Percentiles rank a stretch among this genome's conserved stretches.
Evolutionary conservation across 2,329 filamentous ascomycete species (phyloP).

Genomic region (Pseudogymnoascus sp.): DNA sequence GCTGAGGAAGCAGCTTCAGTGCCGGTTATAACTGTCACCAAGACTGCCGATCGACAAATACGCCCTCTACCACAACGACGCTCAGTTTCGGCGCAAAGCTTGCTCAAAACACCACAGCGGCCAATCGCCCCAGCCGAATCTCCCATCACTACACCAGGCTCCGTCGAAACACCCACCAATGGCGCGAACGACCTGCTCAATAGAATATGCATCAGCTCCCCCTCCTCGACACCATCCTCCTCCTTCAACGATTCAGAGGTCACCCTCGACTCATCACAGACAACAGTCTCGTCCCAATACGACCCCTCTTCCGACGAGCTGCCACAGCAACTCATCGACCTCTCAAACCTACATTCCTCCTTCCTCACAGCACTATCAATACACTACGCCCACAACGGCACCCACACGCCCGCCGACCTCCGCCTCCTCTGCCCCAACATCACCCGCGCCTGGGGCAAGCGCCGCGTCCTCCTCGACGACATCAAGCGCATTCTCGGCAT

Average conservation of each 20-base stretch:
- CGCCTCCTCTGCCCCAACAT: slow-evolving; percentile 52
- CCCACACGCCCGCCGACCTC: slow-evolving; percentile 54
- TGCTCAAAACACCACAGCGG: slow-evolving; percentile 24
- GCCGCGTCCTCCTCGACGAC: slow-evolving; percentile 56
- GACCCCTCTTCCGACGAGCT: slow-evolving; percentile 30
- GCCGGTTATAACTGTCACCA: slow-evolving; percentile 3
- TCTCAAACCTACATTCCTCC: slow-evolving; percentile 55
- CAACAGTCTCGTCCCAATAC: slow-evolving; percentile 12
- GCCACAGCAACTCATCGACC: slow-evolving; percentile 46
- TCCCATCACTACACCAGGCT: slow-evolving; percentile 11
- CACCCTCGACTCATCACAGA: slow-evolving; percentile 5
- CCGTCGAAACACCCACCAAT: slow-evolving; percentile 26
- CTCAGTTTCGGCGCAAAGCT: slow-evolving; percentile 10
- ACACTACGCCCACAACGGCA: slow-evolving; percentile 62
- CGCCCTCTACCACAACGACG: slow-evolving; percentile 14
- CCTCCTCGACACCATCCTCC: slow-evolving; percentile 17
- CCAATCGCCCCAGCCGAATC: slow-evolving; percentile 13
- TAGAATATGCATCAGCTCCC: slow-evolving; percentile 22
- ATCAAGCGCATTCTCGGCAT: slow-evolving; percentile 59
- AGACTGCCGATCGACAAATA: slow-evolving; percentile 11
- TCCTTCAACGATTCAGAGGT: slow-evolving; percentile 14
- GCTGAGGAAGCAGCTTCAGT: slow-evolving; percentile 12
- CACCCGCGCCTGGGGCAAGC: slow-evolving; percentile 64
- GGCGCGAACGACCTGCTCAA: slow-evolving; percentile 24
- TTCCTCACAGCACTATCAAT: slow-evolving; percentile 62